These are phyloP conservation scores for Termitomyces sp. DNA, from an alignment of 1,284 basidiomycete genomes.

Conservation along the genomic window DNA sequence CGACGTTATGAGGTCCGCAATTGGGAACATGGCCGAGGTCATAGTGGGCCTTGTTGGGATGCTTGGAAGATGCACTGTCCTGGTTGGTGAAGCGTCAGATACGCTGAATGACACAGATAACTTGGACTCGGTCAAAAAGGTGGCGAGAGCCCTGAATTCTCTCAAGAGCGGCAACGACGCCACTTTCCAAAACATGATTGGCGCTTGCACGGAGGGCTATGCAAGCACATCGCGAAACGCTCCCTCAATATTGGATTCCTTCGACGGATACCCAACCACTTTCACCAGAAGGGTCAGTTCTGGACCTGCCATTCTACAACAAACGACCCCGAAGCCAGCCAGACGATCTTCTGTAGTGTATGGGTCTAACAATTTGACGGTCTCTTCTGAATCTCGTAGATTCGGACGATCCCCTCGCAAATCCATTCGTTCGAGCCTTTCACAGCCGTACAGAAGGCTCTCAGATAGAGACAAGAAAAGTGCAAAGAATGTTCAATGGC, in stretches of 20 bases:
- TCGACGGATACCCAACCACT: conserved; percentile 39
- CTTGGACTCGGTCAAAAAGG: conserved; percentile 34
- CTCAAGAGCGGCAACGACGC: conserved; percentile 66
- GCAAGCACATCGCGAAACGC: conserved; percentile 29
- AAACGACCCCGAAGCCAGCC: conserved; percentile 30
- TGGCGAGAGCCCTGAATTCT: conserved; percentile 37
- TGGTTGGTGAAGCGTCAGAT: conserved; percentile 63
- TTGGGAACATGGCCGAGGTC: conserved; percentile 62
- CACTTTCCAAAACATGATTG: conserved; percentile 59
- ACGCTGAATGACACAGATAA: conserved; percentile 40
- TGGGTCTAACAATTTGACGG: conserved; percentile 32
- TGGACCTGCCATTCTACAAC: conserved; percentile 41
- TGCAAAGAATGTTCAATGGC: conserved; percentile 84
- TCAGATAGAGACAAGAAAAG: conserved; percentile 61
- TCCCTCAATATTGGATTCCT: conserved; percentile 39
- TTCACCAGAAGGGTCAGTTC: conserved; percentile 44
- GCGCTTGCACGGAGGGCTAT: conserved; percentile 58
- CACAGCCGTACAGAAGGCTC: conserved; percentile 56
- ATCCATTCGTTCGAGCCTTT: conserved; percentile 60
- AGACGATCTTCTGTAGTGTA: conserved; percentile 52
- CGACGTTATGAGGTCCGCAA: conserved; percentile 60
- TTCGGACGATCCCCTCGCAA: conserved; percentile 60
- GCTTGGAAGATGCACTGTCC: conserved; percentile 74
- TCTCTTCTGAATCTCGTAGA: conserved; percentile 35
- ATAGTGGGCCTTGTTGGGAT: conserved; percentile 71